Base-by-base conservation (phyloP, 106 monocot genomes). In the Dioscorea zingiberensis region DNA sequence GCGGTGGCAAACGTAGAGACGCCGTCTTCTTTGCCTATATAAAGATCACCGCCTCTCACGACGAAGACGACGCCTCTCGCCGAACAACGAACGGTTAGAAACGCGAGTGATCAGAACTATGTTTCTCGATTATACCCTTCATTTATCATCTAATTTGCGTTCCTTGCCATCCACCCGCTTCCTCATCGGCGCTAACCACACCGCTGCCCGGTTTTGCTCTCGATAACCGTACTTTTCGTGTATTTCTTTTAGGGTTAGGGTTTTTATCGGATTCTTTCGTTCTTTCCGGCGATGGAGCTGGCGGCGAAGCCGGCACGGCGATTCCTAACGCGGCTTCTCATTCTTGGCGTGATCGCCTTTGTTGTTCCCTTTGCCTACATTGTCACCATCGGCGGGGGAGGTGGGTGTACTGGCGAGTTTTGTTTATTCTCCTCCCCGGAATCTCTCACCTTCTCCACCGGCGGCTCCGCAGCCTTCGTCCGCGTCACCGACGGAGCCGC, bases 361-460 rank as follows among this genome's bases (percentile, higher is more conserved):
- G n/a, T 62, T 16, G 21, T 71, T 45, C 60, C 69, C 13, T 62
- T 71, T 60, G 60, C 61, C 47, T 75, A 80, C 54, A 69, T 74
- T 59, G 65, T 66, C 25, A 56, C 59, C 10, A 22, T 69, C 19
- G 28, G 32, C 60, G 65, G 66, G 24, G 66, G 48, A 14, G 14
- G 54, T 7, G 68, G 73, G 38, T 62, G 29, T 54, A 32, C 72
- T 63, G 55, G 21, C 12, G 73, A 69, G 48, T 68, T 69, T 68
- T 73, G 73, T 48, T 64, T 73, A 27, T 79, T 80, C 69, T 80
- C 63, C 17, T 63, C 64, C 49, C 7, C 73, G 25, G 3, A 15
- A 21, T 10, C 27, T 13, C 18, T 14, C 14, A 30, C 17, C 2
- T 5, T 19, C 25, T 56, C 23, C 16, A 46, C 16, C 44, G 66